These are phyloP conservation scores for Candida insectorum DNA, from an alignment of 805 yeast genomes.

Conservation along the genomic window DNA sequence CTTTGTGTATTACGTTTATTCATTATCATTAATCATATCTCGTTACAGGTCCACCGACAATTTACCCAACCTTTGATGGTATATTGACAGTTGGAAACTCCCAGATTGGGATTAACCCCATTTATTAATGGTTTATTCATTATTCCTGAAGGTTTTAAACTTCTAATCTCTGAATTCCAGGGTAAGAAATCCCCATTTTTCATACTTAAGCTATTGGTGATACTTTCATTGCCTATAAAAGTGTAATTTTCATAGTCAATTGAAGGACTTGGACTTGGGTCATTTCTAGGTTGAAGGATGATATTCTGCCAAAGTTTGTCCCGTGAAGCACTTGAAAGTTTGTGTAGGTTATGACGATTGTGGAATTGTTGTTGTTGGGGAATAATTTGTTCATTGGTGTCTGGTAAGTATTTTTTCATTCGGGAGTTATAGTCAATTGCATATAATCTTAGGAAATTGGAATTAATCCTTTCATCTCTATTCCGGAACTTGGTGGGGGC, in stretches of 20 bases:
- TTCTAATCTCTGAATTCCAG: slow-evolving; percentile 16
- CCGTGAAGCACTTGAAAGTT: slow-evolving; percentile 40
- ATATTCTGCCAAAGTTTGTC: slow-evolving; percentile 55
- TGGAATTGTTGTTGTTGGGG: slow-evolving; percentile 22
- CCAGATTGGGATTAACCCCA: slow-evolving; percentile 35
- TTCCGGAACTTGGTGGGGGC: slow-evolving; percentile 13
- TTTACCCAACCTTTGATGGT: slow-evolving; percentile 52
- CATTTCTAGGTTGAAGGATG: slow-evolving; percentile 50
- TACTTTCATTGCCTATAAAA: slow-evolving; percentile 17
- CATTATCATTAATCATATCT: too few relatives aligned
- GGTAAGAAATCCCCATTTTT: slow-evolving; percentile 22
- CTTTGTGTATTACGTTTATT: too few relatives aligned
- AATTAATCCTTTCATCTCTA: slow-evolving; percentile 51
- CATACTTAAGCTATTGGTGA: slow-evolving; percentile 12
- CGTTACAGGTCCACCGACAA: slow-evolving; percentile 46
- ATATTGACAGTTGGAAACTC: slow-evolving; percentile 40
- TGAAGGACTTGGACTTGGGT: slow-evolving; percentile 21
- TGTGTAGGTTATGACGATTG: slow-evolving; percentile 21
- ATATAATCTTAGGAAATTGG: slow-evolving; percentile 46
- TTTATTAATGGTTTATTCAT: slow-evolving; percentile 19
- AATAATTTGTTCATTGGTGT: slow-evolving; percentile 12
- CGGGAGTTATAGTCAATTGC: slow-evolving; percentile 48
- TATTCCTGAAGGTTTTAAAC: slow-evolving; percentile 36
- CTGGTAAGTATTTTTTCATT: slow-evolving; percentile 24
- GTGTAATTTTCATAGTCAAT: slow-evolving; percentile 21